These are phyloP conservation scores for Thalassiosira exigua DNA, from an alignment of 352 stramenopile species.

Conservation along the genomic window DNA sequence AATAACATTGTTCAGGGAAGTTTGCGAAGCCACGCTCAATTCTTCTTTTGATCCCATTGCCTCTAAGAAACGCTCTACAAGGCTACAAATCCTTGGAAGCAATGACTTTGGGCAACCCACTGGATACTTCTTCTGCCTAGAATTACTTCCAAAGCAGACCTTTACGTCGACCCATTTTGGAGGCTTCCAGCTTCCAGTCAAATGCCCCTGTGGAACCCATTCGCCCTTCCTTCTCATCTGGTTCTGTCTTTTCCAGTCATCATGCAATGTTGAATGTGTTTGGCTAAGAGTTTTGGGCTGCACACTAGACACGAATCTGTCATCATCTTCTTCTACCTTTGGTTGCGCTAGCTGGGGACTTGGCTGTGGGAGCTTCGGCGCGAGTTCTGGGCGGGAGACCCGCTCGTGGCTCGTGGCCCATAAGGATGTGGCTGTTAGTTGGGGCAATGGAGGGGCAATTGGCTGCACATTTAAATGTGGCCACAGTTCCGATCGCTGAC, in stretches of 20 bases:
- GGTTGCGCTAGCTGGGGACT: no score
- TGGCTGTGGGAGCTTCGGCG: no score
- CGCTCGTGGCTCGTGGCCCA: no score
- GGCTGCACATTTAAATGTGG: no score
- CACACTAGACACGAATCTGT: no score
- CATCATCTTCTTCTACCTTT: no score
- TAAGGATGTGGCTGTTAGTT: no score
- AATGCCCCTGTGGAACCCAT: conserved; percentile 43
- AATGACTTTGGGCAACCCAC: conserved; percentile 37
- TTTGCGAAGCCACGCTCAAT: neutral
- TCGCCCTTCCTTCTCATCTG: conserved; percentile 2
- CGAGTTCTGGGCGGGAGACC: no score
- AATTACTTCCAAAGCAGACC: neutral
- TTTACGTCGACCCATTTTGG: conserved; percentile 14
- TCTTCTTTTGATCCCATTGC: conserved; percentile 4
- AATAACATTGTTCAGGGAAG: conserved; percentile 35
- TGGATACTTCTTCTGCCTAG: conserved; percentile 26
- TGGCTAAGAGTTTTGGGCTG: no score
- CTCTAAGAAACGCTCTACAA: conserved; percentile 27
- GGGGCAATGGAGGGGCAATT: no score
- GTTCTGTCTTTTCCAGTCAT: conserved; percentile 12
- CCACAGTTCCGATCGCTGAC: no score
- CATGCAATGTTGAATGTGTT: conserved; percentile 20
- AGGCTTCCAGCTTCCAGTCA: conserved; percentile 40
- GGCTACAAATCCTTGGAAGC: conserved; percentile 27